Base-by-base conservation (phyloP, 768 basidiomycete species). In the Tulasnella sp. region DNA sequence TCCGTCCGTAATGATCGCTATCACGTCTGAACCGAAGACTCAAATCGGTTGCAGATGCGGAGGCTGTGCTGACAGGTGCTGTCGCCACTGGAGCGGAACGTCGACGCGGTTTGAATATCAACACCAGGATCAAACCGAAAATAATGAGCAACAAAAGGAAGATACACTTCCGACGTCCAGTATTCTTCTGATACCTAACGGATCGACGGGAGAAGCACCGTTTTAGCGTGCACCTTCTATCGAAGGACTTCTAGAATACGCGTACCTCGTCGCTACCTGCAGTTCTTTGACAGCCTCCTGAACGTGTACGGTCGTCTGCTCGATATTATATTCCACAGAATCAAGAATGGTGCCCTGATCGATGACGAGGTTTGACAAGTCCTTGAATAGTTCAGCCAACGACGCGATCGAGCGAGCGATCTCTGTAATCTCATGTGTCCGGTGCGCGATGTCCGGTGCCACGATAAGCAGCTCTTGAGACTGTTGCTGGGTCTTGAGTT, bases 311-410 rank as follows among this genome's bases (percentile, higher is more conserved):
- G 86, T 86, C 3, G 94, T 89, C 70, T 88, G 85, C 71, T 97
- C 92, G 54, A 99, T 88, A 70, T 99, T 99, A 73, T 91, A 99
- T 72, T 99, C 96, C 58, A 98, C 80, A 38, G 90, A 92, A 72
- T 98, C 96, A 58, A 98, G 78, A 30, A 99, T 80, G 27, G 95
- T 97, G 27, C 96, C 96, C 68, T 99, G 96, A 73, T 98, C 96
- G 64, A 98, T 97, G 61, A 99, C 91, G 58, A 99, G 81, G 34
- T 80, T 79, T 13, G 87, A 88, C 48, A 99, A 77, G 69, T 99
- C 96, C 67, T 95, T 92, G 79, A 99, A 99, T 52, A 99, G 79
- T 67, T 95, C 95, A 1, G 94, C 94, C 27, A 99, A 78, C 45
- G 83, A 81, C 43, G 87, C 81, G 65, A 99, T 99, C 21, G 87